Conservation (phyloP, 768 basidiomycete species). For the Pleurotus platypus region DNA sequence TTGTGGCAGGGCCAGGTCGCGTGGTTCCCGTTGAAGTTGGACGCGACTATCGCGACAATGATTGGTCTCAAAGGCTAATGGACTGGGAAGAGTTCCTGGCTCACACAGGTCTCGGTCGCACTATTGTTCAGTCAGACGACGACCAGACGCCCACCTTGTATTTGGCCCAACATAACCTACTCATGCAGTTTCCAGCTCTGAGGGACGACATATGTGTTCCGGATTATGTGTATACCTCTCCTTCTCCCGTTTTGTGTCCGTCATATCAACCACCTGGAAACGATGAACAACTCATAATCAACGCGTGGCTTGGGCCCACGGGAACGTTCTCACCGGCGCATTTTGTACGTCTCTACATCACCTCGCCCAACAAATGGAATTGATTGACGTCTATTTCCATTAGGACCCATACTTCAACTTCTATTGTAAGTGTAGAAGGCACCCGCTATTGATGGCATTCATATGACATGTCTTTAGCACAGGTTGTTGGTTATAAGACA, state of each 20-base stretch:
- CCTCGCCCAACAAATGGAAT: conserved; percentile 7
- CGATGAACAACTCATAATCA: conserved; percentile 63
- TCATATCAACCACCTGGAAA: conserved; percentile 64
- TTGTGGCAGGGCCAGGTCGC: conserved; percentile 73
- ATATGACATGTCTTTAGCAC: conserved; percentile 45
- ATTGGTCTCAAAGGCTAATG: conserved; percentile 83
- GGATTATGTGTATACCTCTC: conserved; percentile 79
- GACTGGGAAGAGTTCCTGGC: conserved; percentile 73
- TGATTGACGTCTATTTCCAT: conserved; percentile 6
- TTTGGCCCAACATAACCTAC: conserved; percentile 87
- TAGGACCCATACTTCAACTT: conserved; percentile 94
- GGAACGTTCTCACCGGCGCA: conserved; percentile 88
- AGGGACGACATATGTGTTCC: conserved; percentile 77
- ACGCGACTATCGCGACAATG: conserved; percentile 11
- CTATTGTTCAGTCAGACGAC: conserved; percentile 12
- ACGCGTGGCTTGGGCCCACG: conserved; percentile 80
- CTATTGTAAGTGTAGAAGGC: conserved; percentile 52
- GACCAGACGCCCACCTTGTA: conserved; percentile 44
- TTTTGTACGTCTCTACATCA: conserved; percentile 42
- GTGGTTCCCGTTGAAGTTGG: conserved; percentile 48
- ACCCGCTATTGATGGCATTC: conserved; percentile 7
- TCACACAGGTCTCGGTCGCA: conserved; percentile 31
- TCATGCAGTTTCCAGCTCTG: conserved; percentile 80
- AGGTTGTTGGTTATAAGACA: conserved; percentile 85
- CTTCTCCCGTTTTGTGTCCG: conserved; percentile 38